These are phyloP conservation scores for Dunaliella sp. DNA, from an alignment of 139 green algal species.

Conservation along the genomic window DNA sequence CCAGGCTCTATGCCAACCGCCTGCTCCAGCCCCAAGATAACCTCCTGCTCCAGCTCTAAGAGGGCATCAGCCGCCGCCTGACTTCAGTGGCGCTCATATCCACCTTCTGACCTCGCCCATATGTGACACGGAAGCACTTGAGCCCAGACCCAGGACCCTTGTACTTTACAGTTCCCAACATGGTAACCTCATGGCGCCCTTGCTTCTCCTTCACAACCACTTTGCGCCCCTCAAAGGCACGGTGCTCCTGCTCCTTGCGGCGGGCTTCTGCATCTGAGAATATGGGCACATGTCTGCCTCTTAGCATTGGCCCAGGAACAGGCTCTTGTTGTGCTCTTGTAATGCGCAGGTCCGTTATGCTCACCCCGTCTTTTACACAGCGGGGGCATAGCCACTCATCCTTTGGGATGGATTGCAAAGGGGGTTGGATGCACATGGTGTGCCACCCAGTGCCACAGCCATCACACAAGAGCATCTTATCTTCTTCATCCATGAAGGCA, in stretches of 20 bases:
- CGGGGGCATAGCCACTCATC: not conserved
- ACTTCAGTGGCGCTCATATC: too few relatives aligned
- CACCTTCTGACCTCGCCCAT: too few relatives aligned
- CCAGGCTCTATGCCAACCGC: too few relatives aligned
- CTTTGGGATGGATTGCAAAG: not conserved
- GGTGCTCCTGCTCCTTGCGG: not conserved
- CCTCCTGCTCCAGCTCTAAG: too few relatives aligned
- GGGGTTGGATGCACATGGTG: not conserved
- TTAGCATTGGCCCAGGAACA: not conserved
- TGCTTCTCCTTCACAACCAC: too few relatives aligned
- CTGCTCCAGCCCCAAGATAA: too few relatives aligned
- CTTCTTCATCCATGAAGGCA: not conserved
- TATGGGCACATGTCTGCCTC: not conserved
- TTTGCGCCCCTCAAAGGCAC: too few relatives aligned
- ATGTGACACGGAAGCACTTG: too few relatives aligned
- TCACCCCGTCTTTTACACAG: not conserved
- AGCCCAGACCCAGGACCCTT: too few relatives aligned
- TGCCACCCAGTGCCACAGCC: not conserved
- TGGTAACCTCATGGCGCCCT: too few relatives aligned
- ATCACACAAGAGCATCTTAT: not conserved
- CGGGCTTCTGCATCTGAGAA: not conserved
- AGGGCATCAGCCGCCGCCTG: too few relatives aligned
- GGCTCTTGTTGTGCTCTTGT: not conserved
- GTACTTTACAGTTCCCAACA: too few relatives aligned
- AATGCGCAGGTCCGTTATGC: not conserved